A percentile compares a stretch with the other conserved stretches of the same genome.
phyloP scores from a whole-genome alignment of 2,329 filamentous ascomycete species.

The Pseudogymnoascus sp. region DNA sequence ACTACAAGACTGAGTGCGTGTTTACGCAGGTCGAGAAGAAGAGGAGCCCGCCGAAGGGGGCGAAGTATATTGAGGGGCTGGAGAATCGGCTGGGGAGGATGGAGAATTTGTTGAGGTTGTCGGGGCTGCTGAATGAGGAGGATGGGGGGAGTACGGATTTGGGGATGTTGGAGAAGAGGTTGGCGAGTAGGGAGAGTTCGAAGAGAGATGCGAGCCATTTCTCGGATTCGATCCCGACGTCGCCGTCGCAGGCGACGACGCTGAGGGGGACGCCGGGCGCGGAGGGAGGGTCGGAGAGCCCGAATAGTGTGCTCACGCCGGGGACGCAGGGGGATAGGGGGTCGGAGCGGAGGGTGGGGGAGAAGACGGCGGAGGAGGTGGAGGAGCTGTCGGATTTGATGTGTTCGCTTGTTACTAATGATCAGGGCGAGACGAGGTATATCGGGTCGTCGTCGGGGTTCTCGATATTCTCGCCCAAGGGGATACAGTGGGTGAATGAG shows the following conservation, averaged over 20 bases:
- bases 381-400: constrained; percentile 95
- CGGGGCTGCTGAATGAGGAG: constrained; percentile 77
- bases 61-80: constrained; percentile 95
- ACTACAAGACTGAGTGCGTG: constrained; percentile 96
- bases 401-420: constrained; percentile 95
- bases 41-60: constrained; percentile 90
- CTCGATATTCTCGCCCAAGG: constrained; percentile 96
- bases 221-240: constrained; percentile 21
- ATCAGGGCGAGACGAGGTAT: constrained; percentile 88
- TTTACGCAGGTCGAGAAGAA: constrained; percentile 99
- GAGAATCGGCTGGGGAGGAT: constrained; percentile 93
- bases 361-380: constrained; percentile 59
- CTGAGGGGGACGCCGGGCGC: constrained; percentile 35
- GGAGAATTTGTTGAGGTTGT: constrained; percentile 83
- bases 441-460: constrained; percentile 96
- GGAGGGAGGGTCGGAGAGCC: constrained; percentile 37
- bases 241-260: constrained; percentile 18
- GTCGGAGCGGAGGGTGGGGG: constrained; percentile 35
- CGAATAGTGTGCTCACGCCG: constrained; percentile 41
- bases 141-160: constrained; percentile 81
- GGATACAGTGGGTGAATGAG: constrained; percentile 96
- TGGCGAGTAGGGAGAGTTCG: constrained; percentile 45
- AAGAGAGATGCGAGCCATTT: constrained; percentile 24
- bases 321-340: constrained; percentile 26
- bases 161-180: constrained; percentile 74